phyloP scores from a whole-genome alignment of 805 yeast species.

The Yueomyces sinensis region DNA sequence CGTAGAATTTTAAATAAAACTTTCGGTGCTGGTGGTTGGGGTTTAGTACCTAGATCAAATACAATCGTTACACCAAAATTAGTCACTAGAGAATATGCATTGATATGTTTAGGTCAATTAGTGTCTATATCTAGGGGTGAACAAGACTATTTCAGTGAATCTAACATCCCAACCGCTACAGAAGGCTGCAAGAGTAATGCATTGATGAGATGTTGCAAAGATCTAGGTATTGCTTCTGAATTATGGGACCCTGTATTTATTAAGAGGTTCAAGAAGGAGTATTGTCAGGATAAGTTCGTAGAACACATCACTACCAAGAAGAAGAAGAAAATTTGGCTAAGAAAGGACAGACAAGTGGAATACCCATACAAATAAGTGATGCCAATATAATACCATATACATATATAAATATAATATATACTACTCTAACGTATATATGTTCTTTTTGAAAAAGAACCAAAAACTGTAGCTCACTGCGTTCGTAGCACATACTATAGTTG shows the following conservation, averaged over 20 bases:
- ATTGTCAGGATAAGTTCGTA: slow-evolving; percentile 74
- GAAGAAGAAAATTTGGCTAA: slow-evolving; percentile 87
- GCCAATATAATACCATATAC: not conserved
- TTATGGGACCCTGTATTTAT: slow-evolving; percentile 95
- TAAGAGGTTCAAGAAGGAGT: slow-evolving; percentile 43
- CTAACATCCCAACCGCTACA: slow-evolving; percentile 85
- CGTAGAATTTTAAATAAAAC: slow-evolving; percentile 79
- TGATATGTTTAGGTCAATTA: slow-evolving; percentile 75
- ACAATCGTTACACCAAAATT: slow-evolving; percentile 60
- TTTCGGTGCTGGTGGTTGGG: slow-evolving; percentile 99
- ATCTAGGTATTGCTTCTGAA: slow-evolving; percentile 91
- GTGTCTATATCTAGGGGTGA: slow-evolving; percentile 93
- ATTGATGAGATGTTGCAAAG: slow-evolving; percentile 95
- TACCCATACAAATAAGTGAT: slow-evolving; percentile 57
- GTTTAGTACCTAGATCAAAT: slow-evolving; percentile 84
- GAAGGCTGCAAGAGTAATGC: slow-evolving; percentile 98
- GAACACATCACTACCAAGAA: slow-evolving; percentile 72
- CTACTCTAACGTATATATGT: no score
- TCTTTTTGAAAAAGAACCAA: no score
- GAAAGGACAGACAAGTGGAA: slow-evolving; percentile 69
- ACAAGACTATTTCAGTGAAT: slow-evolving; percentile 78
- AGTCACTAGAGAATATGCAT: slow-evolving; percentile 82
- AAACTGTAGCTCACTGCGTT: no score
- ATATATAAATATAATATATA: not conserved
- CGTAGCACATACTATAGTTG: no score